phyloP scores from a whole-genome alignment of 2,329 filamentous ascomycete species.

The Beauveria sp. region DNA sequence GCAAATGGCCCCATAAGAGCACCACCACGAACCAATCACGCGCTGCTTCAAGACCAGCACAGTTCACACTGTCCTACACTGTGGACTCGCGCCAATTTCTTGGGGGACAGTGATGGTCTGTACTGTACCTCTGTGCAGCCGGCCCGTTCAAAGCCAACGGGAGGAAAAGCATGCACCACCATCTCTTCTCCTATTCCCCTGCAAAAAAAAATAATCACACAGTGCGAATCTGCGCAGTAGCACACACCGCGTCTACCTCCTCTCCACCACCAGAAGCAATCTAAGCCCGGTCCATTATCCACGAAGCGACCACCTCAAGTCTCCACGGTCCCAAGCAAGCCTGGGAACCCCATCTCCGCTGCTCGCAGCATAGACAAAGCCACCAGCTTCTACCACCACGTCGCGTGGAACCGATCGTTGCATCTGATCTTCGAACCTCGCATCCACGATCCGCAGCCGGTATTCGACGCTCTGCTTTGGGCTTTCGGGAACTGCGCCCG shows the following conservation, averaged over 20 bases:
- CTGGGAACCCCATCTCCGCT: slow-evolving; percentile 10
- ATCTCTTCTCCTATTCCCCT: not conserved
- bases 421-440: not conserved
- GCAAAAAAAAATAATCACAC: not conserved
- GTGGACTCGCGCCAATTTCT: not conserved
- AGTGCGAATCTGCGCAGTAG: not conserved
- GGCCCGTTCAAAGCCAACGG: too few relatives aligned
- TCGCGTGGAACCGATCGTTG: slow-evolving; percentile 8
- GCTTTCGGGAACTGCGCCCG: not conserved
- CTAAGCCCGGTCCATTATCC: slow-evolving; percentile 6
- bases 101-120: not conserved
- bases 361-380: slow-evolving; percentile 3
- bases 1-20: not conserved
- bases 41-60: not conserved
- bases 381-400: slow-evolving; percentile 5
- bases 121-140: too few relatives aligned
- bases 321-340: slow-evolving; percentile 9
- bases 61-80: slow-evolving; percentile 6
- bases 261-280: slow-evolving; percentile 5
- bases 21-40: not conserved
- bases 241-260: not conserved
- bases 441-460: not conserved
- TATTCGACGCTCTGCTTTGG: not conserved
- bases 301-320: slow-evolving; percentile 9
- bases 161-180: not conserved